Evolutionary conservation across 2,329 filamentous ascomycete genomes (phyloP).

Genomic region (Coniochaeta prunicola): DNA sequence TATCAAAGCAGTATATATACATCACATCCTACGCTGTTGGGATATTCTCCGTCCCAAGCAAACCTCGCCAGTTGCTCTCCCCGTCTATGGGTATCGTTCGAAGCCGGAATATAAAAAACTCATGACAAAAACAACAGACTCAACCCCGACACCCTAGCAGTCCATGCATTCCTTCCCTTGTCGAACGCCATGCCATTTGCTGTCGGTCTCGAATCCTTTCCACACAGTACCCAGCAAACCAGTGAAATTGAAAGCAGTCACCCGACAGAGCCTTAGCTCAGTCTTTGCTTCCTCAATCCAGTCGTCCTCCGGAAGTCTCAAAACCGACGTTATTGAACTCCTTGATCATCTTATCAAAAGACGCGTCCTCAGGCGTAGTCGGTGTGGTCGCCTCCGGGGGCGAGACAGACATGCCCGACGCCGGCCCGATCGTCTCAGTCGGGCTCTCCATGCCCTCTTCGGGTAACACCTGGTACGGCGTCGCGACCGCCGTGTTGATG

Average conservation of each 20-base stretch:
- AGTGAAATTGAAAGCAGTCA: too few species aligned
- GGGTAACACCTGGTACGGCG: slow-evolving; percentile 9
- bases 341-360: background rate
- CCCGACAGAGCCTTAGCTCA: background rate
- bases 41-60: background rate
- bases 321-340: background rate
- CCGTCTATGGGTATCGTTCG: background rate
- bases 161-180: background rate
- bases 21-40: too few species aligned
- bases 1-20: background rate
- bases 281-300: background rate
- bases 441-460: slow-evolving; percentile 13
- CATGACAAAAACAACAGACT: background rate
- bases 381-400: slow-evolving; percentile 11
- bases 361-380: slow-evolving; percentile 3
- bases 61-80: background rate
- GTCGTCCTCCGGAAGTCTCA: background rate
- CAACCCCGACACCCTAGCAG: background rate
- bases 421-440: slow-evolving; percentile 14
- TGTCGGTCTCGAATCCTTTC: background rate
- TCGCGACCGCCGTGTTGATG: slow-evolving; percentile 3
- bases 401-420: slow-evolving; percentile 12
- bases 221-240: background rate
- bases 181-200: background rate
- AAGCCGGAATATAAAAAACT: background rate